phyloP scores from a whole-genome alignment of 78 protist genomes.

The Anaeramoeba ignava region DNA sequence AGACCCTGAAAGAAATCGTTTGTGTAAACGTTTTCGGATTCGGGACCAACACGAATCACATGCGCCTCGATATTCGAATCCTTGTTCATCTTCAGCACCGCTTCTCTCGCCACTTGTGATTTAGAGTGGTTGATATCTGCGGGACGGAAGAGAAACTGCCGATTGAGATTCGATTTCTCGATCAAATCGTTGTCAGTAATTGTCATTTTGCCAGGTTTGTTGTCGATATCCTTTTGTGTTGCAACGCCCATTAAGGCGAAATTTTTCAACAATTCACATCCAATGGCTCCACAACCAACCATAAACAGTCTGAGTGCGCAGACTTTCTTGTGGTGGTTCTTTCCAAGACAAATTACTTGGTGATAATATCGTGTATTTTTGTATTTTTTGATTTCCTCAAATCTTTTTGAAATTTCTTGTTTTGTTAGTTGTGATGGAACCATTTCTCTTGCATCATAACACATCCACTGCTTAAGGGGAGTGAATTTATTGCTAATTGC shows the following conservation, averaged over 20 bases:
- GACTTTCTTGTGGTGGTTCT: neutral
- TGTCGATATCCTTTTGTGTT: neutral
- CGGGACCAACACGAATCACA: slow-evolving; percentile 56
- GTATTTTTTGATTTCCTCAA: neutral
- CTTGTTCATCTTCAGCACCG: neutral
- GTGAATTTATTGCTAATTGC: neutral
- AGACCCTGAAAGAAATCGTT: slow-evolving; percentile 72
- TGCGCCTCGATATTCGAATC: neutral
- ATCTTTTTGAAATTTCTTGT: neutral
- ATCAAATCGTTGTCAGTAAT: neutral
- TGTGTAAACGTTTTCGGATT: slow-evolving; percentile 74
- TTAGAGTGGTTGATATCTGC: neutral
- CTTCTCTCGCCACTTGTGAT: neutral
- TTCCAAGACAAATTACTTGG: neutral
- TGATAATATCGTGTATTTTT: neutral
- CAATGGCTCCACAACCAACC: neutral
- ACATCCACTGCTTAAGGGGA: neutral
- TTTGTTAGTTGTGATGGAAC: neutral
- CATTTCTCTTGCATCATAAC: neutral
- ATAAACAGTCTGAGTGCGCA: neutral
- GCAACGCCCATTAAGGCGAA: neutral
- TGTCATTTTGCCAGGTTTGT: neutral
- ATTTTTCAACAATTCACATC: neutral
- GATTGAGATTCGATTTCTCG: neutral
- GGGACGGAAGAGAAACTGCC: neutral